These are phyloP conservation scores for Solanum sparsipilum DNA, from an alignment of 257 asterid species.

Conservation along the genomic window DNA sequence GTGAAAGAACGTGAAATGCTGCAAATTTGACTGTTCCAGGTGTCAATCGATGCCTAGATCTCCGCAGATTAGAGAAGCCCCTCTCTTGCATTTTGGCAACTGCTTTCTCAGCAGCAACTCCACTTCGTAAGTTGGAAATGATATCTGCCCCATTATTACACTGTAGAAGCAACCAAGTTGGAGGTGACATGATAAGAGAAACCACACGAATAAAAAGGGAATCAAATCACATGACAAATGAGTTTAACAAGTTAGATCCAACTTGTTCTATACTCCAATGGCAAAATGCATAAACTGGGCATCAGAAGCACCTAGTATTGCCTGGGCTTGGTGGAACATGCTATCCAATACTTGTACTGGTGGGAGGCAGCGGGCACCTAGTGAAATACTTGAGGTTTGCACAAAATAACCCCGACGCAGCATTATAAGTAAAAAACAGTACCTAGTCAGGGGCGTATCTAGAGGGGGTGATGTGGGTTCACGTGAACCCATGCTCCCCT, in stretches of 20 bases:
- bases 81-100: slow-evolving; percentile 77
- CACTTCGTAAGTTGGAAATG: slow-evolving; percentile 72
- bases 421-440: neutral
- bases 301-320: neutral
- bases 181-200: neutral
- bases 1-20: slow-evolving; percentile 80
- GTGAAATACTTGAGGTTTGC: neutral
- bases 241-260: neutral
- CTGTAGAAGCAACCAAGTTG: slow-evolving; percentile 28
- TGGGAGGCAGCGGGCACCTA: neutral
- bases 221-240: neutral
- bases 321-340: neutral
- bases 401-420: neutral
- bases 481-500: too few species aligned
- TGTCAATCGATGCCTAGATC: slow-evolving; percentile 85
- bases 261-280: neutral
- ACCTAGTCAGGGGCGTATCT: neutral
- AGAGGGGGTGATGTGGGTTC: too few species aligned
- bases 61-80: slow-evolving; percentile 63
- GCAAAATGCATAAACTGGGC: neutral
- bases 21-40: slow-evolving; percentile 95
- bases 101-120: slow-evolving; percentile 83
- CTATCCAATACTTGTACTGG: neutral
- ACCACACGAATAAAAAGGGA: neutral
- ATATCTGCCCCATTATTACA: slow-evolving; percentile 41